Base-by-base conservation (phyloP, 2,329 filamentous ascomycete species). In the Aspergillus pseudoterreus region DNA sequence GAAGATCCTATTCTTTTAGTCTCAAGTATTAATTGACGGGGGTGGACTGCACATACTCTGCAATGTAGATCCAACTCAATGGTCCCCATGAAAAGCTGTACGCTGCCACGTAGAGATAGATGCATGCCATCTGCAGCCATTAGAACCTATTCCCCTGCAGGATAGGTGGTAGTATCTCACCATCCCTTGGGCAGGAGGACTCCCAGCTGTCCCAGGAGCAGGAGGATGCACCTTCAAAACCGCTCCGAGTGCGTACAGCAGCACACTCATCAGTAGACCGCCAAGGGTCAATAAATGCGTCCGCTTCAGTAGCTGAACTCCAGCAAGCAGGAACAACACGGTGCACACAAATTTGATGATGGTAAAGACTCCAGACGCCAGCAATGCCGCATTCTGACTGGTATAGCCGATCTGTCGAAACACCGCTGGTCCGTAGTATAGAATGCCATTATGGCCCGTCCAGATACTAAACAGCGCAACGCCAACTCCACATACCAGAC, bases 321-420 rank as follows among this genome's bases (percentile, higher is more conserved):
- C 44, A n/a, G 44, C 32, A 15, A 36, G 15, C 5, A 47, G 32
- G 19, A 47, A 47, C 5, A 47, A 8, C 14, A 47, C 19, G 2
- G 44, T 47, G 30, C 30, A 47, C 32, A 35, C 44, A 36, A 47
- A 36, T 15, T 47, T 47, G 32, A 47, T 38, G 14, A 47, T 38
- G 1, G 44, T 47, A 11, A 47, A 36, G 9, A 47, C 44, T 1
- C 44, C 44, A 15, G 44, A 36, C 10, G 44, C 44, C 9, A 47
- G 44, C 6, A 47, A n/a, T 6, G 44, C 44, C 11, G 44, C 44
- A 11, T 47, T 47, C 44, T 47, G 44, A 38, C 44, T 47, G 30
- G 44, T 22, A 38, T 47, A 47, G 12, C 44, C 44, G n/a, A 47
- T 47, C 19, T 47, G 44, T 19, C 44, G n/a, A 22, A 47, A 47